These are phyloP conservation scores for Sporothrix humicola DNA, from an alignment of 2,329 filamentous ascomycete genomes.

Conservation along the genomic window DNA sequence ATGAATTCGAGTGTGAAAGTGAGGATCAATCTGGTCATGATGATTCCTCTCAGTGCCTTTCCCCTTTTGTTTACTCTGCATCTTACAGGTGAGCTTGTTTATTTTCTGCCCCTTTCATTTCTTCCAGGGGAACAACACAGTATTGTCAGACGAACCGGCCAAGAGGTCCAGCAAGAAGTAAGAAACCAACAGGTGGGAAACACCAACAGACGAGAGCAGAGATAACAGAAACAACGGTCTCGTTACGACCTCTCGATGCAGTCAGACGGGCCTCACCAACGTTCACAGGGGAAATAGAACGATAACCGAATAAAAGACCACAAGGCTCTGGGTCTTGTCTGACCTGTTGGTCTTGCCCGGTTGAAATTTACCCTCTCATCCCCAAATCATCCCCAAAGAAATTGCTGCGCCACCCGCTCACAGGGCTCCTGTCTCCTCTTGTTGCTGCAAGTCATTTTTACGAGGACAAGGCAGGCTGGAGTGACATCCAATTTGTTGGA, in stretches of 20 bases:
- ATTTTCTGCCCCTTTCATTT: background rate
- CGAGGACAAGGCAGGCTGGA: background rate
- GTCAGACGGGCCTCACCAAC: background rate
- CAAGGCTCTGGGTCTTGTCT: background rate
- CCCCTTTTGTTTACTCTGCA: no score
- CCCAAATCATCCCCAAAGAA: background rate
- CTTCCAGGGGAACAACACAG: background rate
- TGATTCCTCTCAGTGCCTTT: background rate
- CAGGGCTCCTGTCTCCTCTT: background rate
- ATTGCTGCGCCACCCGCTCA: conserved; percentile 21
- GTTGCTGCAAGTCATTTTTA: conserved; percentile 17
- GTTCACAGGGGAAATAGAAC: background rate
- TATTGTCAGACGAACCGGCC: background rate
- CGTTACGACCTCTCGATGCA: no score
- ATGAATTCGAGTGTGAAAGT: background rate
- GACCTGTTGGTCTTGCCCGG: conserved; percentile 16
- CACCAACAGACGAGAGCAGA: background rate
- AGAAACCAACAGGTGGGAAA: background rate
- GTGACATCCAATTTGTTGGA: background rate
- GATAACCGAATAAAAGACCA: background rate
- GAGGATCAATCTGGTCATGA: background rate
- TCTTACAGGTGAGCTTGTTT: background rate
- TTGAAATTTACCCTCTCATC: background rate
- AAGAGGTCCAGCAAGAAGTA: background rate
- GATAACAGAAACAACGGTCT: no score